Evolutionary conservation across 2,329 filamentous ascomycete species (phyloP), one percentile per base, ranked within the genome.

Genomic region (Trichophyton schoenleinii): DNA sequence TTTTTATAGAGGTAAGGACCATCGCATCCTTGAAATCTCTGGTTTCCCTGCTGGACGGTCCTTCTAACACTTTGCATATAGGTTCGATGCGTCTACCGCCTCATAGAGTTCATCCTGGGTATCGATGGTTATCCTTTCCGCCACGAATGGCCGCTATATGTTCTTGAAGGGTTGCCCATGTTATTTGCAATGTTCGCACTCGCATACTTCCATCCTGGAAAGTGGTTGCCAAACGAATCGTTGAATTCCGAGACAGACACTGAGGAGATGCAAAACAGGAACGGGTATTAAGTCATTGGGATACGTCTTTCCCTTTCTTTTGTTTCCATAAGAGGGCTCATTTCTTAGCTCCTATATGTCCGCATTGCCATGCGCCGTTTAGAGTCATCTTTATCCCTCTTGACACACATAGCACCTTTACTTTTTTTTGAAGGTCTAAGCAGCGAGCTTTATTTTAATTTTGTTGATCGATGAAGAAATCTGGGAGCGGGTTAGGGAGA

Each of bases 61-160:
- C 9, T 48, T 2, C 44, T 48, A 53, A 25, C 48, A 48, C 15
- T 15, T 15, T 34, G 7, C 13, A 46, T 22, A 60, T 11, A 81
- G 71, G 63, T 80, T 2, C 78, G 80, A 13, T 80, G 77, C n/a
- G 72, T 81, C 31, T 83, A 79, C 63, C 76, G 80, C n/a, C 75
- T 79, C 3, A 73, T 79, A 57, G 80, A 83, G 64, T 82, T 81
- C 63, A 75, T 77, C 0, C 73, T 80, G 41, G 80, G 80, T 0
- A 78, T 77, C n/a, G 69, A 79, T 5, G 74, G 76, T 15, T 82
- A 82, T 64, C 70, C 78, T 0, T 79, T 80, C 65, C 72, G 67
- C 3, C 75, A 79, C 22, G 80, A 82, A 64, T 81, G 80, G 77
- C 76, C 78, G 31, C 78, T 82, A 61, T 82, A 79, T 72, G 73